These are phyloP conservation scores for Lentinula raphanica DNA, from an alignment of 768 basidiomycete species.

Conservation along the genomic window DNA sequence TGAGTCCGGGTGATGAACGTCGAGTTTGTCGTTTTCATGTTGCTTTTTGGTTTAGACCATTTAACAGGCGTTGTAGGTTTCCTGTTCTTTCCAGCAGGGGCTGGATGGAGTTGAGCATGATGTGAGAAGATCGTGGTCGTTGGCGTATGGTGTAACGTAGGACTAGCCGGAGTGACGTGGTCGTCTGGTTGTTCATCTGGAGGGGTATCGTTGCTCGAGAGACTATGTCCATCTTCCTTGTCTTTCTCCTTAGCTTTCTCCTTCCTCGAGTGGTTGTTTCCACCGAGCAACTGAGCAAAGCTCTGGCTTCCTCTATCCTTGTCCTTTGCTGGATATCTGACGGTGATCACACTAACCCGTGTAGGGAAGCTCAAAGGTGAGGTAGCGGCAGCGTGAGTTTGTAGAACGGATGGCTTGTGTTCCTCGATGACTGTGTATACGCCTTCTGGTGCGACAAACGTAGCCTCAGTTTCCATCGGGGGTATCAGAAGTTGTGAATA, in stretches of 20 bases:
- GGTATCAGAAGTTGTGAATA: not conserved
- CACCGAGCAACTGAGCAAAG: slow-evolving; percentile 63
- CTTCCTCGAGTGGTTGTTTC: slow-evolving; percentile 61
- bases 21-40: slow-evolving; percentile 85
- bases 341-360: slow-evolving; percentile 52
- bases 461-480: slow-evolving; percentile 76
- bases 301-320: slow-evolving; percentile 47
- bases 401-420: slow-evolving; percentile 57
- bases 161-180: slow-evolving; percentile 34
- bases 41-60: slow-evolving; percentile 75
- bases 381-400: slow-evolving; percentile 31
- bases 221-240: slow-evolving; percentile 63
- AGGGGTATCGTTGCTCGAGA: slow-evolving; percentile 79
- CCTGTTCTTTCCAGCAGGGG: slow-evolving; percentile 53
- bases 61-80: slow-evolving; percentile 27
- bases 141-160: slow-evolving; percentile 31
- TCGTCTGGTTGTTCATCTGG: slow-evolving; percentile 47
- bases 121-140: slow-evolving; percentile 58
- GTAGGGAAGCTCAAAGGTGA: slow-evolving; percentile 49
- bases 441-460: slow-evolving; percentile 86
- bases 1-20: slow-evolving; percentile 89
- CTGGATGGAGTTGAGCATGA: slow-evolving; percentile 1
- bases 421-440: slow-evolving; percentile 87
- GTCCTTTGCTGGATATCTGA: slow-evolving; percentile 51
- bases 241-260: slow-evolving; percentile 29